These are phyloP conservation scores for Aspergillus carbonarius DNA, from an alignment of 2,329 filamentous ascomycete species.

Conservation along the genomic window DNA sequence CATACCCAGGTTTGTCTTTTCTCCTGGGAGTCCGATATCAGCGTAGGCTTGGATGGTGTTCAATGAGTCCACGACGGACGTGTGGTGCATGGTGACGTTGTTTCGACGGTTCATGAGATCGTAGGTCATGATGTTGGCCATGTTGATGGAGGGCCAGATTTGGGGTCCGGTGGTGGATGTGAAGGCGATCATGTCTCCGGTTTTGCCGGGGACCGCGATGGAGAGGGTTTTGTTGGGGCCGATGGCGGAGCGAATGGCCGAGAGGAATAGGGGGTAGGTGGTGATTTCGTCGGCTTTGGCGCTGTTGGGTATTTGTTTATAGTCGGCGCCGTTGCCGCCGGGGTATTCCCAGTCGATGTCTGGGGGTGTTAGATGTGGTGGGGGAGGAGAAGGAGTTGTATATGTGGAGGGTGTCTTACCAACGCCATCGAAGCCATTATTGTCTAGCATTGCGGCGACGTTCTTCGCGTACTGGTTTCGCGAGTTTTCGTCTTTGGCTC, in stretches of 20 bases:
- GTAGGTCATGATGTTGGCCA: constrained; percentile 71
- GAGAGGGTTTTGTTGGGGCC: constrained; percentile 62
- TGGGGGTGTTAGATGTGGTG: constrained; percentile 24
- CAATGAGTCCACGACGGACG: constrained; percentile 57
- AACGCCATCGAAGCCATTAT: constrained; percentile 64
- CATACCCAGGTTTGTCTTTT: constrained; percentile 64
- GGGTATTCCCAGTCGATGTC: constrained; percentile 69
- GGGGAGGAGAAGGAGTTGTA: not conserved
- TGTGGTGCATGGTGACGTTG: constrained; percentile 63
- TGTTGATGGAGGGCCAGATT: constrained; percentile 63
- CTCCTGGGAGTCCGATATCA: constrained; percentile 53
- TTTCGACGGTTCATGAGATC: constrained; percentile 71
- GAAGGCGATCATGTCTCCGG: constrained; percentile 68
- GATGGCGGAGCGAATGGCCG: constrained; percentile 58
- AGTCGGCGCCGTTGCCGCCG: constrained; percentile 67
- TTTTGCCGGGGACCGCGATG: constrained; percentile 64
- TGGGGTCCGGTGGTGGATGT: constrained; percentile 55
- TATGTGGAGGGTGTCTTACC: constrained; percentile 39
- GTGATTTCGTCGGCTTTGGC: constrained; percentile 60
- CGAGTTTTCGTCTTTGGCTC: constrained; percentile 52
- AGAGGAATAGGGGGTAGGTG: constrained; percentile 61
- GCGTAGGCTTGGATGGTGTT: constrained; percentile 60
- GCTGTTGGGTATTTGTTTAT: constrained; percentile 61
- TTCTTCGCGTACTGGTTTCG: constrained; percentile 63
- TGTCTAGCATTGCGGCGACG: constrained; percentile 61